Percentiles rank a stretch among this genome's conserved stretches.
phyloP scores from a whole-genome alignment of 495 filamentous ascomycete species.

The Xylaria castorea region DNA sequence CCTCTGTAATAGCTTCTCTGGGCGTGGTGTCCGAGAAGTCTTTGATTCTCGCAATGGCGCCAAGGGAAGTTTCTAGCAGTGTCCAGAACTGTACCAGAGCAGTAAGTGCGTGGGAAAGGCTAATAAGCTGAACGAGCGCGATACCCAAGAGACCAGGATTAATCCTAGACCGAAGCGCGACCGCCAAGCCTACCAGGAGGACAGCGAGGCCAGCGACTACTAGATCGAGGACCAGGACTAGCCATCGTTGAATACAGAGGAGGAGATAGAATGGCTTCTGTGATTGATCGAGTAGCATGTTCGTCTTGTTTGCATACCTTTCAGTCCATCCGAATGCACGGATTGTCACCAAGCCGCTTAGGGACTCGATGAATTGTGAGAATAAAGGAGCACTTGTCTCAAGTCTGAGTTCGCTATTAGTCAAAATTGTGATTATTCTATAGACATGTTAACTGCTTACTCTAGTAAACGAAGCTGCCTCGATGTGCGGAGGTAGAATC shows the following conservation, averaged over 20 bases:
- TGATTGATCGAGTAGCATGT: slow-evolving; percentile 58
- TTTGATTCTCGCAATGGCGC: slow-evolving; percentile 50
- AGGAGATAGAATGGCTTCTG: slow-evolving; percentile 67
- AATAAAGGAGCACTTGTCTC: slow-evolving; percentile 18
- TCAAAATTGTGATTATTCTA: slow-evolving; percentile 27
- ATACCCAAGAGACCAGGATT: slow-evolving; percentile 31
- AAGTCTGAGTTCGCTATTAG: slow-evolving; percentile 5
- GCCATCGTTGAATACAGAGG: slow-evolving; percentile 61
- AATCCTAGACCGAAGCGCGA: slow-evolving; percentile 43
- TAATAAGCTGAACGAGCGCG: slow-evolving; percentile 31
- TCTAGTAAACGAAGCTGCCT: slow-evolving; percentile 65
- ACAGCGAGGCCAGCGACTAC: slow-evolving; percentile 58
- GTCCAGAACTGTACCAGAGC: slow-evolving; percentile 41
- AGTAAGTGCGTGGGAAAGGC: slow-evolving; percentile 31
- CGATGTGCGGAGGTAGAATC: slow-evolving; percentile 65
- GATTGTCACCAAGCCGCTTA: slow-evolving; percentile 56
- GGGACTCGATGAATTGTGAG: slow-evolving; percentile 59
- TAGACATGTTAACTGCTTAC: slow-evolving; percentile 13
- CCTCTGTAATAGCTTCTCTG: slow-evolving; percentile 30
- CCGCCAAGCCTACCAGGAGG: slow-evolving; percentile 56
- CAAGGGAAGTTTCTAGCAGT: slow-evolving; percentile 51
- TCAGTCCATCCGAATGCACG: slow-evolving; percentile 65
- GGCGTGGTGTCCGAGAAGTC: slow-evolving; percentile 29
- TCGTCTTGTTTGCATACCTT: slow-evolving; percentile 50
- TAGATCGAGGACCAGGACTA: slow-evolving; percentile 58